phyloP scores from a whole-genome alignment of 805 yeast species.

The Cyberlindnera mrakii region DNA sequence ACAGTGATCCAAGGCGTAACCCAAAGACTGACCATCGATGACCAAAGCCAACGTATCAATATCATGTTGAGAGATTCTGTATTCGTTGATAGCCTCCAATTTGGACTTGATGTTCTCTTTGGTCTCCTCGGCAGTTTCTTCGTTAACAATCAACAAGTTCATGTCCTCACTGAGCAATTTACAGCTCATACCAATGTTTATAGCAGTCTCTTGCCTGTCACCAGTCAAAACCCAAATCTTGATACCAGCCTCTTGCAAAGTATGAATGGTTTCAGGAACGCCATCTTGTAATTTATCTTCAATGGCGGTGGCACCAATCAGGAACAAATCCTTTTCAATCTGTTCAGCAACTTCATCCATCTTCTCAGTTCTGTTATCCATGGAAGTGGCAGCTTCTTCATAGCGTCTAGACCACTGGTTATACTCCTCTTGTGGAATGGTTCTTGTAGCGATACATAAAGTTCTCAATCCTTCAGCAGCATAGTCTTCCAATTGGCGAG shows the following conservation, averaged over 20 bases:
- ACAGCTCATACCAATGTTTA: slow-evolving; percentile 98
- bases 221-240: slow-evolving; percentile 98
- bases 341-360: slow-evolving; percentile 86
- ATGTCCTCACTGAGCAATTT: slow-evolving; percentile 89
- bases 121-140: slow-evolving; percentile 75
- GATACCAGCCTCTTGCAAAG: slow-evolving; percentile 93
- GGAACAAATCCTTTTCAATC: slow-evolving; percentile 72
- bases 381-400: slow-evolving; percentile 75
- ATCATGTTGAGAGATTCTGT: slow-evolving; percentile 61
- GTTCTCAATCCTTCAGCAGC: slow-evolving; percentile 96
- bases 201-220: slow-evolving; percentile 97
- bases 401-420: slow-evolving; percentile 58
- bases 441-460: slow-evolving; percentile 83
- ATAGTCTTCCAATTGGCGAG: slow-evolving; percentile 88
- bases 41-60: slow-evolving; percentile 78
- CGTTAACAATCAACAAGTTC: slow-evolving; percentile 87
- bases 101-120: slow-evolving; percentile 67
- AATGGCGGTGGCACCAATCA: slow-evolving; percentile 96
- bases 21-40: slow-evolving; percentile 90
- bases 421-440: slow-evolving; percentile 75
- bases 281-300: slow-evolving; percentile 98
- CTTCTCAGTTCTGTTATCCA: slow-evolving; percentile 66
- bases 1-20: slow-evolving; percentile 78
- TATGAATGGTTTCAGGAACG: slow-evolving; percentile 95
- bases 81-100: slow-evolving; percentile 62